Base-by-base conservation (phyloP, 169 alveolate species). In the Miamiensis avidus region DNA sequence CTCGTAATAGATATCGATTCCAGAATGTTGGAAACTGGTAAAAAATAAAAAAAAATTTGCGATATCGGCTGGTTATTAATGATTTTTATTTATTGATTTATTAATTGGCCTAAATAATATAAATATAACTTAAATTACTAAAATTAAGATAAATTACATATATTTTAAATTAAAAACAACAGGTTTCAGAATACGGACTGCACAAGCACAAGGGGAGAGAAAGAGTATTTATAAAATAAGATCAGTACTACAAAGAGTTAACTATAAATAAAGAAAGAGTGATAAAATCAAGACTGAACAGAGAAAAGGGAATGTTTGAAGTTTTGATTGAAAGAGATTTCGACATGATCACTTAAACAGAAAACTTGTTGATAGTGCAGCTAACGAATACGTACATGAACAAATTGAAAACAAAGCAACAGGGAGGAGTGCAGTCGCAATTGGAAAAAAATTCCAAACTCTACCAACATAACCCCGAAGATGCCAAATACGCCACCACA, bases 11-110 rank as follows among this genome's bases (percentile, higher is more conserved):
- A 86, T 86, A 27, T 79, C 78, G 64, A 81, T 74, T 29, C 76
- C 90, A 27, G 90, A 86, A 86, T 34, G 81, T 15, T 86, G 84
- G 74, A 32, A 64, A 25, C 75, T 86, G 34, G 65, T 86, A 64
- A 11, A 11, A 32, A n/a, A n/a, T n/a, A n/a, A n/a, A n/a, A n/a
- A 78, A 28, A n/a, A 29, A 76, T 11, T 76, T 31, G 25, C 4
- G 4, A 49, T 49, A 20, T 49, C 20, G 20, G 20, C 69, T 11
- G 20, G 20, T 49, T 49, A 49, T 49, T 11, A 49, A 11, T 20
- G 69, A 49, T n/a, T n/a, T n/a, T n/a, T n/a, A n/a, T n/a, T n/a
- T n/a, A n/a, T n/a, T n/a, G n/a, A n/a, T n/a, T n/a, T n/a, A n/a
- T n/a, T n/a, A n/a, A n/a, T n/a, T n/a, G n/a, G n/a, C n/a, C n/a